Percentiles rank a stretch among this genome's conserved stretches.
Conservation (phyloP, 345 rosid species). For the Eucalyptus paniculata region DNA sequence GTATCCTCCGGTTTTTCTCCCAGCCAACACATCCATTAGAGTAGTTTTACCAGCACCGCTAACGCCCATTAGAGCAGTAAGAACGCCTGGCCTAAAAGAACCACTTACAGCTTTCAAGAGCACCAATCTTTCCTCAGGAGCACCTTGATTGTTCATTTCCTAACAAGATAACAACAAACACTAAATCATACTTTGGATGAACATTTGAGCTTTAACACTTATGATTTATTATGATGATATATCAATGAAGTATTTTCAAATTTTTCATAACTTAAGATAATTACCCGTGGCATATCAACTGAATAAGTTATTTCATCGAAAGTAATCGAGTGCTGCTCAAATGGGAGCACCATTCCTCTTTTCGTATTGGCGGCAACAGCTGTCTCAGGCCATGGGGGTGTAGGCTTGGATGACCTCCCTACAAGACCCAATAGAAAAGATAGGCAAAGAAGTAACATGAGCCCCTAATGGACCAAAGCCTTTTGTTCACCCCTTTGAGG, state of each 20-base stretch:
- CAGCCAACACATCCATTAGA: conserved; percentile 44
- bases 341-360: conserved; percentile 55
- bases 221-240: too few species aligned
- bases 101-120: conserved; percentile 40
- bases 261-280: background rate
- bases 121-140: conserved; percentile 21
- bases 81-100: conserved; percentile 44
- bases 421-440: background rate
- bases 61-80: conserved; percentile 47
- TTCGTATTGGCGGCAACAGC: background rate
- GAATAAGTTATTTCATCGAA: conserved; percentile 33
- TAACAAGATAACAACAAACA: background rate
- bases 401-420: background rate
- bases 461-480: background rate
- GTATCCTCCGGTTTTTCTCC: conserved; percentile 43
- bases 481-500: background rate
- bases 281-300: conserved; percentile 51
- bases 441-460: background rate
- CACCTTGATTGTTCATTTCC: conserved; percentile 41
- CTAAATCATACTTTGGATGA: background rate
- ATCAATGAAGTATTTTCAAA: too few species aligned
- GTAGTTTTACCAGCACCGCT: conserved; percentile 53
- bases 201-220: background rate
- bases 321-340: conserved; percentile 32
- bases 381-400: background rate